Evolutionary conservation across 208 protist species (phyloP).

Genomic region (Angomonas ambiguus): DNA sequence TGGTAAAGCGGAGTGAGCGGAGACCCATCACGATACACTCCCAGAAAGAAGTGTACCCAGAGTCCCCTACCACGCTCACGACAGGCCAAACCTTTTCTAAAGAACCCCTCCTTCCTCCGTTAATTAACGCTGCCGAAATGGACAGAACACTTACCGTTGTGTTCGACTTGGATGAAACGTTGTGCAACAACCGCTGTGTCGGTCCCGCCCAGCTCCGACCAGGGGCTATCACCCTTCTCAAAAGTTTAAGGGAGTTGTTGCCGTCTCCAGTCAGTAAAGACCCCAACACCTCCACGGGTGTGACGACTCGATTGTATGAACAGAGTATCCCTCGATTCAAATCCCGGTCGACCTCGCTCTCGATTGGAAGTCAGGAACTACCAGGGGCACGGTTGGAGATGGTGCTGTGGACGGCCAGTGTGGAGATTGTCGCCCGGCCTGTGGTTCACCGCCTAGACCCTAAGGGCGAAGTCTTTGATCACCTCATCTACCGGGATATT

Average conservation of each 20-base stretch:
- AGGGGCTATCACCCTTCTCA: constrained; percentile 54
- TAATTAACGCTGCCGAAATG: constrained; percentile 32
- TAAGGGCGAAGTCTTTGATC: constrained; percentile 59
- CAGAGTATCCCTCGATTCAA: background rate
- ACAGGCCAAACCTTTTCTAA: background rate
- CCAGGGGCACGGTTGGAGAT: constrained; percentile 50
- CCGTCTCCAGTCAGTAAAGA: constrained; percentile 38
- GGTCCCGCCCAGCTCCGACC: constrained; percentile 63
- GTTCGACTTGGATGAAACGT: constrained; percentile 90
- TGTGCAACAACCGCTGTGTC: constrained; percentile 79
- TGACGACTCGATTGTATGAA: constrained; percentile 39
- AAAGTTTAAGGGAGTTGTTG: constrained; percentile 36
- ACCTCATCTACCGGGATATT: constrained; percentile 78
- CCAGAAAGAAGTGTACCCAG: background rate
- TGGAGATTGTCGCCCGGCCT: constrained; percentile 64
- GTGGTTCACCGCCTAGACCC: constrained; percentile 77
- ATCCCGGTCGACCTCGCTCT: background rate
- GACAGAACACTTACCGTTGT: constrained; percentile 79
- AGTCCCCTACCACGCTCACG: background rate
- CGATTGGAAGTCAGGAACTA: constrained; percentile 20
- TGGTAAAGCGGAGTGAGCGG: background rate
- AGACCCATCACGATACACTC: background rate
- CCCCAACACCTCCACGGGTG: constrained; percentile 13
- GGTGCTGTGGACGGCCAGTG: constrained; percentile 87
- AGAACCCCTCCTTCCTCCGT: constrained; percentile 32